These are phyloP conservation scores for Cordyceps fumosorosea DNA, from an alignment of 2,329 filamentous ascomycete genomes.

Conservation along the genomic window DNA sequence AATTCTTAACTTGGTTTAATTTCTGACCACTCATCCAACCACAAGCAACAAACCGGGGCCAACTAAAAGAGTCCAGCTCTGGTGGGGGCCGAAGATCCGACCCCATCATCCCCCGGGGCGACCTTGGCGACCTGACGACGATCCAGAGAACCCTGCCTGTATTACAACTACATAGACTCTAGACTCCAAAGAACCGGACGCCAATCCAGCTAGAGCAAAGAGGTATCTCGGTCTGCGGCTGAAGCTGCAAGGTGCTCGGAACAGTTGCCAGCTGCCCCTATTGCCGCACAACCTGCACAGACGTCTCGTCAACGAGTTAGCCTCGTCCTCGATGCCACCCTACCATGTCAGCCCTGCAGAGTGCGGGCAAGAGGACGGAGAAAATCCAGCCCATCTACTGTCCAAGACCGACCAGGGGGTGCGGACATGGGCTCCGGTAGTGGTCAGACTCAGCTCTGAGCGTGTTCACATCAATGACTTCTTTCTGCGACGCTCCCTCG, in stretches of 20 bases:
- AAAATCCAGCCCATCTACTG: background rate
- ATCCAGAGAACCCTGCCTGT: background rate
- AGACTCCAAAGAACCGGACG: background rate
- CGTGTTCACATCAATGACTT: background rate
- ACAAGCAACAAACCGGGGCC: background rate
- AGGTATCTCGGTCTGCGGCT: background rate
- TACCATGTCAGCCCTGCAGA: background rate
- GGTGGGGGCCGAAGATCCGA: conserved; percentile 7
- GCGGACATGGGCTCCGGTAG: background rate
- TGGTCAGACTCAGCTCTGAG: background rate
- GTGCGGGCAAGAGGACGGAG: background rate
- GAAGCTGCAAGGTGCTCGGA: background rate
- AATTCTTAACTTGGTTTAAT: background rate
- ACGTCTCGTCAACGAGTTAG: background rate
- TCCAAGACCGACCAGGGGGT: background rate
- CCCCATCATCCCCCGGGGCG: background rate
- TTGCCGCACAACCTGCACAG: background rate
- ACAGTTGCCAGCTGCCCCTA: background rate
- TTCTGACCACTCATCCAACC: background rate
- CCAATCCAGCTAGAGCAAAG: background rate
- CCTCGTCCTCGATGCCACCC: background rate
- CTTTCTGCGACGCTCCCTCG: background rate
- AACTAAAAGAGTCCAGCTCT: background rate
- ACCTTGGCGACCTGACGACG: background rate
- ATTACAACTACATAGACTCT: too few relatives aligned